Conservation (phyloP, 2,329 filamentous ascomycete genomes). For the Diplodia mutila region DNA sequence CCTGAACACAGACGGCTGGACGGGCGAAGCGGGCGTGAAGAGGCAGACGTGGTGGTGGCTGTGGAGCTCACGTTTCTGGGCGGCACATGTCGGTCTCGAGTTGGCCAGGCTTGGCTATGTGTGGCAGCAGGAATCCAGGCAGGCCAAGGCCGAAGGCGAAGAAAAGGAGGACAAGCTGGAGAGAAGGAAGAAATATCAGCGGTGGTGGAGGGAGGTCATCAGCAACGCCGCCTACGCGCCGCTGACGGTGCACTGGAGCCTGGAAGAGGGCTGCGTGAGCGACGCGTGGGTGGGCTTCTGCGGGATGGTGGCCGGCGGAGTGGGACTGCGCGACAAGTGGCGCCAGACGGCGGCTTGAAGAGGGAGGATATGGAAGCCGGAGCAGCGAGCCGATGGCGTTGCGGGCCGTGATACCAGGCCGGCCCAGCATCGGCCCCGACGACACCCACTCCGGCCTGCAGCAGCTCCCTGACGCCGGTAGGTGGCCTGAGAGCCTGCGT, state of each 20-base stretch:
- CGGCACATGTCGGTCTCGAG: constrained; percentile 75
- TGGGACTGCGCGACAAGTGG: constrained; percentile 53
- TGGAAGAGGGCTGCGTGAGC: constrained; percentile 66
- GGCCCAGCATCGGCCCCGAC: neutral
- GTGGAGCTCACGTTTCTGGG: constrained; percentile 82
- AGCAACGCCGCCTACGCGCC: constrained; percentile 78
- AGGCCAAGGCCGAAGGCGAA: constrained; percentile 40
- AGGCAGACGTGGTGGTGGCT: constrained; percentile 65
- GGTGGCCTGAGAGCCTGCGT: constrained; percentile 3
- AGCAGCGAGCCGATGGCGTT: constrained; percentile 18
- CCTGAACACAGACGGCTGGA: constrained; percentile 53
- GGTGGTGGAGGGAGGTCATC: constrained; percentile 69
- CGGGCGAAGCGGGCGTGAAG: constrained; percentile 48
- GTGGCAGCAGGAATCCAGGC: constrained; percentile 40
- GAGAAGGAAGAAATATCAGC: constrained; percentile 39
- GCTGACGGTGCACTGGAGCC: constrained; percentile 81
- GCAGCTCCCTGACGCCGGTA: neutral
- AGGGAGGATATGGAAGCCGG: neutral
- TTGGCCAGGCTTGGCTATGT: constrained; percentile 62
- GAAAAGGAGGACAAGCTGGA: constrained; percentile 42
- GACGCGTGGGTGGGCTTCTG: constrained; percentile 62
- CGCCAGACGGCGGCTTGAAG: constrained; percentile 38
- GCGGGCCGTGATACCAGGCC: constrained; percentile 11
- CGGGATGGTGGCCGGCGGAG: constrained; percentile 56
- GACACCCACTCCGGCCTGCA: neutral